Evolutionary conservation across 305 asterid genomes (phyloP).

Genomic region (Fraxinus greggii): DNA sequence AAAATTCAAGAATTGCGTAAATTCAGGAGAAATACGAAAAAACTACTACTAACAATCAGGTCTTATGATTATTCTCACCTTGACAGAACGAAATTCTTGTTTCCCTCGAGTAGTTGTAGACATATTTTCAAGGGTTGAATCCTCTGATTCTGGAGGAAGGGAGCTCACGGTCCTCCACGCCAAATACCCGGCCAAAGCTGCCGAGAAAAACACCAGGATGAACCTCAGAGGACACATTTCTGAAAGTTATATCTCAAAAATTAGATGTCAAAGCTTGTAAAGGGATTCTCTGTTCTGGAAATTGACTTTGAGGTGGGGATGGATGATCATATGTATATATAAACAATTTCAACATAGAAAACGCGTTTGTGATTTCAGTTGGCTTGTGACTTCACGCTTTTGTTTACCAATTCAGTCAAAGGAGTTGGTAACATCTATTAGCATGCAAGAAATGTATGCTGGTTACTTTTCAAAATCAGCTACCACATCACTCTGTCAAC

Average conservation of each 20-base stretch:
- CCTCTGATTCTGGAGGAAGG: conserved; percentile 12
- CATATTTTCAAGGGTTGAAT: background rate
- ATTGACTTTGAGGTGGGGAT: background rate
- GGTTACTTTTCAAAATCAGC: background rate
- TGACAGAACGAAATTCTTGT: conserved; percentile 11
- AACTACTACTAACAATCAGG: background rate
- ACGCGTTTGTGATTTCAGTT: background rate
- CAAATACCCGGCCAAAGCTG: conserved; percentile 47
- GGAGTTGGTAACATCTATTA: background rate
- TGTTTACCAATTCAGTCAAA: background rate
- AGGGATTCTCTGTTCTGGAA: background rate
- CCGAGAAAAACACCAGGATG: conserved; percentile 54
- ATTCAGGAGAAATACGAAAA: background rate
- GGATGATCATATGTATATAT: background rate
- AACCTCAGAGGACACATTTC: conserved; percentile 59
- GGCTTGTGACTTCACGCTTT: background rate
- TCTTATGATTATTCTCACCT: conserved; percentile 18
- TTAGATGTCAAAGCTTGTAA: background rate
- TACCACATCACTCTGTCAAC: background rate
- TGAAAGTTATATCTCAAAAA: background rate
- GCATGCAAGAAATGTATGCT: background rate
- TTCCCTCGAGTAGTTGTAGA: conserved; percentile 15
- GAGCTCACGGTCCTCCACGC: conserved; percentile 48
- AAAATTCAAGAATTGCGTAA: background rate
- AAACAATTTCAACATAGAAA: background rate